A percentile compares a stretch with the other conserved stretches of the same genome.
Conservation (phyloP, 1,139 yeast genomes). For the Pichia norvegensis region DNA sequence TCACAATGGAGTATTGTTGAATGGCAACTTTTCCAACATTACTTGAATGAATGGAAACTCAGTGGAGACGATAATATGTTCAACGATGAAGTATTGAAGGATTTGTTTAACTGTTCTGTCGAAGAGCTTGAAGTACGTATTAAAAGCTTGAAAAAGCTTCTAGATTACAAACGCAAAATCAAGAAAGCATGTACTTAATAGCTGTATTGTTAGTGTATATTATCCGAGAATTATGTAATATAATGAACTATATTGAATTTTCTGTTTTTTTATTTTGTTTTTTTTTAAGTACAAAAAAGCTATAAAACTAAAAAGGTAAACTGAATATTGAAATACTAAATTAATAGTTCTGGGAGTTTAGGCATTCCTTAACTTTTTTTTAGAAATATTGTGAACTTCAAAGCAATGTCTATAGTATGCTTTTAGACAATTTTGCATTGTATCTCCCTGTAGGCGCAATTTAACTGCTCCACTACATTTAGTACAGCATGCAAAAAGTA, state of each 20-base stretch:
- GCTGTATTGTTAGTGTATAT: neutral
- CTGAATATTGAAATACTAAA: neutral
- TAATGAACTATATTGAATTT: too few relatives aligned
- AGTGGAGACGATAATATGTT: slow-evolving; percentile 18
- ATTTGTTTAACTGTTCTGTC: slow-evolving; percentile 20
- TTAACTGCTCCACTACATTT: neutral
- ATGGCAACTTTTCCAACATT: slow-evolving; percentile 13
- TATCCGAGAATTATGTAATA: neutral
- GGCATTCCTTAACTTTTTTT: neutral
- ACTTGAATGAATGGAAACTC: slow-evolving; percentile 12
- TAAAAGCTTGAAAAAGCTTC: slow-evolving; percentile 14
- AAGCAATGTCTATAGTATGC: neutral
- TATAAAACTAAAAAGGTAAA: neutral
- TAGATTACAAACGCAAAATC: neutral
- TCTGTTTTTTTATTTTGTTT: too few relatives aligned
- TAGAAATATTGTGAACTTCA: neutral
- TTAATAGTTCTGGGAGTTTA: neutral
- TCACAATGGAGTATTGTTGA: slow-evolving; percentile 12
- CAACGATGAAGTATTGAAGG: slow-evolving; percentile 13
- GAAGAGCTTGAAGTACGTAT: slow-evolving; percentile 20
- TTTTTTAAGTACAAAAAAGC: too few relatives aligned
- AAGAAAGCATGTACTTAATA: neutral
- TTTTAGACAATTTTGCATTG: neutral
- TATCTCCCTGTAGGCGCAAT: neutral
- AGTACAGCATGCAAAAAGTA: neutral